phyloP scores from a whole-genome alignment of 352 stramenopile genomes.

The Phytophthora hybrid region DNA sequence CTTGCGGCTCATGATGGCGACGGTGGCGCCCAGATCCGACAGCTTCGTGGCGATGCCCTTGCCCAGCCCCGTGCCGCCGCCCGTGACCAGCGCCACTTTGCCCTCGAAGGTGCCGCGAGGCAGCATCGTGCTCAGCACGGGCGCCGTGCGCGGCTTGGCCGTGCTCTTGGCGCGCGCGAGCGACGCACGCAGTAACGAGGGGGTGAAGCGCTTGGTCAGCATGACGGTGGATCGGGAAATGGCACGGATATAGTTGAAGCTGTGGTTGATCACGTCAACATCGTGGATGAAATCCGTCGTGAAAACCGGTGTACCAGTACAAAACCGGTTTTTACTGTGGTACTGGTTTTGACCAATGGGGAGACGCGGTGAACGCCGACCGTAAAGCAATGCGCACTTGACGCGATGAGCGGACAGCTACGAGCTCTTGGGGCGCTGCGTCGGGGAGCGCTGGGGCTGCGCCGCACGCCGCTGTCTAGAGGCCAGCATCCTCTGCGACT shows the following conservation, averaged over 20 bases:
- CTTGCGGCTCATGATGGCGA: conserved; percentile 96
- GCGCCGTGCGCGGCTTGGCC: conserved; percentile 35
- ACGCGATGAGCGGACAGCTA: conserved; percentile 23
- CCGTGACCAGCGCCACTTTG: conserved; percentile 95
- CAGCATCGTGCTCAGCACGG: conserved; percentile 73
- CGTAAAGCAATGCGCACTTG: conserved; percentile 11
- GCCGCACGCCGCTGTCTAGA: conserved; percentile 1
- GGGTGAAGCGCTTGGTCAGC: conserved; percentile 24
- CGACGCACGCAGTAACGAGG: neutral
- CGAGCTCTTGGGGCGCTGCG: conserved; percentile 18
- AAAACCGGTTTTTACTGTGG: neutral
- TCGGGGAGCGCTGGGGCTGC: conserved; percentile 8
- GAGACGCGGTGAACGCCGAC: neutral
- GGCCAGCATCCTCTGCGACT: conserved; percentile 1
- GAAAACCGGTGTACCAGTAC: conserved; percentile 4
- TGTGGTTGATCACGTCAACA: conserved; percentile 2
- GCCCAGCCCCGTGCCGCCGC: conserved; percentile 94
- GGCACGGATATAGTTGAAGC: conserved; percentile 18
- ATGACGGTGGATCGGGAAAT: conserved; percentile 17
- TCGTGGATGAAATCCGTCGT: conserved; percentile 10
- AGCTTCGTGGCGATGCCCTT: conserved; percentile 95
- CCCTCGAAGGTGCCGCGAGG: conserved; percentile 69
- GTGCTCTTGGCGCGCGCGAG: conserved; percentile 29
- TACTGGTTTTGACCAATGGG: conserved; percentile 25
- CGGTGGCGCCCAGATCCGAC: conserved; percentile 92